Evolutionary conservation across 2,329 filamentous ascomycete species (phyloP).

Genomic region (Escovopsis sp.): DNA sequence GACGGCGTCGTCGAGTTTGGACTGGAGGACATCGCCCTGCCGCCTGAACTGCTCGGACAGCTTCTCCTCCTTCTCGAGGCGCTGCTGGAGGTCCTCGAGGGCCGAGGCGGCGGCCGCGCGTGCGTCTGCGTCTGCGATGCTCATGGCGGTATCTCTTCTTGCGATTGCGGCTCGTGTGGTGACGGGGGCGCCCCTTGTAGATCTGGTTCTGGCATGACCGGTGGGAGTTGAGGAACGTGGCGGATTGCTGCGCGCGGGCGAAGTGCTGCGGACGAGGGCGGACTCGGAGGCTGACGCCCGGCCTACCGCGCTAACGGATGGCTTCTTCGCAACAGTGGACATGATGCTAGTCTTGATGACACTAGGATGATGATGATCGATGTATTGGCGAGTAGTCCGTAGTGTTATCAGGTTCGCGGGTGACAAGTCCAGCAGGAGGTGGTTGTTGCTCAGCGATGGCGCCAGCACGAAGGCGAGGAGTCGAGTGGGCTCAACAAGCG

Average conservation of each 20-base stretch:
- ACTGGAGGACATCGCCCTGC: slow-evolving; percentile 72
- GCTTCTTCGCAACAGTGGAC: slow-evolving; percentile 40
- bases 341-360: slow-evolving; percentile 17
- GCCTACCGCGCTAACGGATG: slow-evolving; percentile 32
- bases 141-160: slow-evolving; percentile 36
- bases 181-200: slow-evolving; percentile 52
- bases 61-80: slow-evolving; percentile 66
- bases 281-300: slow-evolving; percentile 28
- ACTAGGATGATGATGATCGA: slow-evolving; percentile 2
- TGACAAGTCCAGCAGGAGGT: no score
- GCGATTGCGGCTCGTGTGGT: slow-evolving; percentile 59
- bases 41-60: slow-evolving; percentile 68
- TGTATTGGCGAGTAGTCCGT: no score
- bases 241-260: slow-evolving; percentile 23
- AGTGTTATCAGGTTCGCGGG: no score
- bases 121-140: slow-evolving; percentile 51
- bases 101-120: slow-evolving; percentile 66
- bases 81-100: slow-evolving; percentile 72
- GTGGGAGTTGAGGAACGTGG: slow-evolving; percentile 30
- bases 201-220: slow-evolving; percentile 42
- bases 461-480: not conserved
- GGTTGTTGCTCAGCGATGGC: no score
- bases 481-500: not conserved
- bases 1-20: slow-evolving; percentile 70
- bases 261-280: slow-evolving; percentile 17